Evolutionary conservation across 257 asterid species (phyloP).

Genomic region (Mitragyna speciosa): DNA sequence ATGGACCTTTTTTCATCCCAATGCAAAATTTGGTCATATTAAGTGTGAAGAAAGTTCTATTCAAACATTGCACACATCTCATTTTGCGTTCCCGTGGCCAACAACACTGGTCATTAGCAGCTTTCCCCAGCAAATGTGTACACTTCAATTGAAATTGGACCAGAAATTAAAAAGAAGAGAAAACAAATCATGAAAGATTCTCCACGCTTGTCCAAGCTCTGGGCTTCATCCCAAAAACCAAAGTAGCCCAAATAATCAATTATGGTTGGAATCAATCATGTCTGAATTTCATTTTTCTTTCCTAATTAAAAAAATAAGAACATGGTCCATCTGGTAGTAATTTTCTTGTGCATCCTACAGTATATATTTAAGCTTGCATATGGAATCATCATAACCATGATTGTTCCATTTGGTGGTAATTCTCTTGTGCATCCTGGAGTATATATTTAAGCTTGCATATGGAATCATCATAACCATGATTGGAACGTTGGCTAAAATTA

Average conservation of each 20-base stretch:
- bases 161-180: not conserved
- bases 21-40: slow-evolving; percentile 2
- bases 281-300: not conserved
- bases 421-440: not conserved
- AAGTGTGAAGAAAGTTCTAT: slow-evolving; percentile 20
- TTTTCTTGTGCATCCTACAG: not conserved
- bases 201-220: not conserved
- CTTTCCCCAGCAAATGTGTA: slow-evolving; percentile 2
- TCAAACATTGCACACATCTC: slow-evolving; percentile 16
- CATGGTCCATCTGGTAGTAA: not conserved
- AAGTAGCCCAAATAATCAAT: slow-evolving; percentile 11
- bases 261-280: not conserved
- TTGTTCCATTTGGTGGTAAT: not conserved
- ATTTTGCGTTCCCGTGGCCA: slow-evolving; percentile 12
- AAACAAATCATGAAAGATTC: not conserved
- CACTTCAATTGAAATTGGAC: not conserved
- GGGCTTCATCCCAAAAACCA: slow-evolving; percentile 8
- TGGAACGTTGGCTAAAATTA: not conserved
- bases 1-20: slow-evolving; percentile 12
- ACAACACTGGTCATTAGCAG: not conserved
- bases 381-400: not conserved
- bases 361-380: not conserved
- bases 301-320: not conserved
- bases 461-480: not conserved
- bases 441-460: not conserved